These are phyloP conservation scores for Casuarina equisetifolia DNA, from an alignment of 306 rosid genomes.

Conservation along the genomic window DNA sequence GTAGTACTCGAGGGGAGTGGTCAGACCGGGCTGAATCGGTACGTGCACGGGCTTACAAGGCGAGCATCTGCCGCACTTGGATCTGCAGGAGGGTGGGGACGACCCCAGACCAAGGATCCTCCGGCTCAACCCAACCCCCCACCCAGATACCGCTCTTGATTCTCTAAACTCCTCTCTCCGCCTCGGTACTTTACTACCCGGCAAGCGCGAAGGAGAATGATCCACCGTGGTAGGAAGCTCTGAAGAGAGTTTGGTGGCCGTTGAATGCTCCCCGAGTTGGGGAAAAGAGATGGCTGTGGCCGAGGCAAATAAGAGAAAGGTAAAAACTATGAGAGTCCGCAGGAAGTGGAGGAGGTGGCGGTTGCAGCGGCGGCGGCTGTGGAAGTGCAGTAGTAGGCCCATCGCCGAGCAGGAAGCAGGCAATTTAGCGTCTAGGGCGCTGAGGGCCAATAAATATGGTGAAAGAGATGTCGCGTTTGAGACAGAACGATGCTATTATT, in stretches of 20 bases:
- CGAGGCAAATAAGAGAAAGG: constrained; percentile 53
- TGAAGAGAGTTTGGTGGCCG: background rate
- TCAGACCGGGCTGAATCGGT: constrained; percentile 77
- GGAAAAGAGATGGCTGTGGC: constrained; percentile 40
- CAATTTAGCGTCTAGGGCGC: constrained; percentile 18
- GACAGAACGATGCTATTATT: constrained; percentile 9
- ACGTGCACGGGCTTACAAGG: constrained; percentile 87
- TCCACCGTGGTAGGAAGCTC: background rate
- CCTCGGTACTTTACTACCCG: constrained; percentile 31
- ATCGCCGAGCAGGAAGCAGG: constrained; percentile 45
- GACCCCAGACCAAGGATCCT: constrained; percentile 70
- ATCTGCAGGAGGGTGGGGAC: constrained; percentile 76
- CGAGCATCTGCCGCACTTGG: constrained; percentile 78
- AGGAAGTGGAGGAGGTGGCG: constrained; percentile 12
- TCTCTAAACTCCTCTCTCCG: background rate
- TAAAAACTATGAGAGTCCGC: constrained; percentile 45
- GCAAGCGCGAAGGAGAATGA: background rate
- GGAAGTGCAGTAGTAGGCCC: constrained; percentile 51
- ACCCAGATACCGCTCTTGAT: constrained; percentile 8
- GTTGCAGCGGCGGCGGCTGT: constrained; percentile 16
- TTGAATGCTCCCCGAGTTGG: constrained; percentile 41
- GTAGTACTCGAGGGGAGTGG: constrained; percentile 76
- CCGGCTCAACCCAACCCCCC: constrained; percentile 28
- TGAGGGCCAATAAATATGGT: background rate
- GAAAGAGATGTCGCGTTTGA: constrained; percentile 2